Evolutionary conservation across 768 basidiomycete species (phyloP).

Genomic region (Lactarius akahatsu): DNA sequence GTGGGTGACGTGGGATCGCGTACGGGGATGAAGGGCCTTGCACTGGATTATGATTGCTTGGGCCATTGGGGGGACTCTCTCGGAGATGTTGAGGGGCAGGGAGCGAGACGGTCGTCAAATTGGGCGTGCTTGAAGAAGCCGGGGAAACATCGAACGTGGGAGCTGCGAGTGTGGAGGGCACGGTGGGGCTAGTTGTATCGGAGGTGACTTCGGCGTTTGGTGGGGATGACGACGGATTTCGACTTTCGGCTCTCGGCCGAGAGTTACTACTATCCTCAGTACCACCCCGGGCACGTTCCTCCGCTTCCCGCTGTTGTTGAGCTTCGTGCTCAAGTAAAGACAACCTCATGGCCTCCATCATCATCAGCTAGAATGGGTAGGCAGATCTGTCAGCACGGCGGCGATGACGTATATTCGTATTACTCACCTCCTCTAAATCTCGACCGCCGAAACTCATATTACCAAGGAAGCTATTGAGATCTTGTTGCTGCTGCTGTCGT

Average conservation of each 20-base stretch:
- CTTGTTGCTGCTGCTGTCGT: slow-evolving; percentile 52
- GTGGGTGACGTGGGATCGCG: slow-evolving; percentile 1
- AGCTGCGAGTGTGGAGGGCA: not conserved
- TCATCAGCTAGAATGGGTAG: slow-evolving; percentile 74
- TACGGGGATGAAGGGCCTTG: slow-evolving; percentile 1
- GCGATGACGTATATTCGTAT: not conserved
- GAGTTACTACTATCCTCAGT: slow-evolving; percentile 32
- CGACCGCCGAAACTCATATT: slow-evolving; percentile 74
- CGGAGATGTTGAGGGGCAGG: slow-evolving; percentile 8
- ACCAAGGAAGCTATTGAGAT: slow-evolving; percentile 61
- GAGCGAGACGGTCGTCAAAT: not conserved
- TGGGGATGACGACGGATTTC: slow-evolving; percentile 9
- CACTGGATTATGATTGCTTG: not conserved
- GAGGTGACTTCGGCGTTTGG: slow-evolving; percentile 10
- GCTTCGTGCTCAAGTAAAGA: slow-evolving; percentile 95
- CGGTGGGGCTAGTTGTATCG: slow-evolving; percentile 4
- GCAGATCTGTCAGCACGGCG: not conserved
- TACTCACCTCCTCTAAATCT: slow-evolving; percentile 85
- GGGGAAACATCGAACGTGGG: slow-evolving; percentile 1
- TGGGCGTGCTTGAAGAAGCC: slow-evolving; percentile 13
- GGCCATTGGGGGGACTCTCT: slow-evolving; percentile 6
- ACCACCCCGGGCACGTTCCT: slow-evolving; percentile 60
- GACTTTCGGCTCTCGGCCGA: slow-evolving; percentile 15
- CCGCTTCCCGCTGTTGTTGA: slow-evolving; percentile 75
- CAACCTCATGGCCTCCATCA: slow-evolving; percentile 98